These are phyloP conservation scores for Fusarium sterilihyphosum DNA, from an alignment of 2,329 filamentous ascomycete species.

Conservation along the genomic window DNA sequence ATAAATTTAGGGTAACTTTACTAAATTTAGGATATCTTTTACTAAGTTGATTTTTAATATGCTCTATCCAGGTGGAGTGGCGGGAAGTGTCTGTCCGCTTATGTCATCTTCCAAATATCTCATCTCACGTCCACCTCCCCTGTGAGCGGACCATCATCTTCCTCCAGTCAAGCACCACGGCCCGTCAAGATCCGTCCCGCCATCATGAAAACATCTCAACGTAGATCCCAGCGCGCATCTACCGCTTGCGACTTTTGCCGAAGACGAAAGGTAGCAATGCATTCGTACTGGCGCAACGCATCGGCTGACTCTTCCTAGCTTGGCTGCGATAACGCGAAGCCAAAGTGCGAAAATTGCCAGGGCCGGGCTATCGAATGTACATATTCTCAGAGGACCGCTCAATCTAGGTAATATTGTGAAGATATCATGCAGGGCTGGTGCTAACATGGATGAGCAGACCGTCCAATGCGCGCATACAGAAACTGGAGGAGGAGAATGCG, in stretches of 20 bases:
- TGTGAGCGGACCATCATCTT: background rate
- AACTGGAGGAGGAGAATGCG: conserved; percentile 51
- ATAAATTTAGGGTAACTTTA: no score
- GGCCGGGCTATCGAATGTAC: conserved; percentile 8
- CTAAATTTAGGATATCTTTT: no score
- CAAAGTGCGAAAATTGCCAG: conserved; percentile 31
- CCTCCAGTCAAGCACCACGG: background rate
- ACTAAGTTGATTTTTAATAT: no score
- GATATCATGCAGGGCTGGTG: rapidly evolving
- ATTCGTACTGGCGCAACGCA: rapidly evolving
- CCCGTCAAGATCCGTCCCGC: background rate
- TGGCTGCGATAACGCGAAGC: conserved; percentile 35
- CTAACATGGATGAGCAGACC: background rate
- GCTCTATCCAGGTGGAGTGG: no score
- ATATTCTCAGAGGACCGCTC: conserved; percentile 17
- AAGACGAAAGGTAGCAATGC: conserved; percentile 23
- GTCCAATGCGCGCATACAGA: conserved; percentile 45
- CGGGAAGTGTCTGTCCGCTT: background rate
- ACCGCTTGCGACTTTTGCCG: conserved; percentile 37
- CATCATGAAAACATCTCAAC: background rate
- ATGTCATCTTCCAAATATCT: background rate
- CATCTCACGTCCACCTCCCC: background rate
- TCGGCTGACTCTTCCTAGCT: background rate
- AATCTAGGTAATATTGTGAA: background rate
- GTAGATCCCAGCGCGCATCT: background rate